phyloP scores from a whole-genome alignment of 2,329 filamentous ascomycete genomes.

The Colletotrichum orchidophilum region DNA sequence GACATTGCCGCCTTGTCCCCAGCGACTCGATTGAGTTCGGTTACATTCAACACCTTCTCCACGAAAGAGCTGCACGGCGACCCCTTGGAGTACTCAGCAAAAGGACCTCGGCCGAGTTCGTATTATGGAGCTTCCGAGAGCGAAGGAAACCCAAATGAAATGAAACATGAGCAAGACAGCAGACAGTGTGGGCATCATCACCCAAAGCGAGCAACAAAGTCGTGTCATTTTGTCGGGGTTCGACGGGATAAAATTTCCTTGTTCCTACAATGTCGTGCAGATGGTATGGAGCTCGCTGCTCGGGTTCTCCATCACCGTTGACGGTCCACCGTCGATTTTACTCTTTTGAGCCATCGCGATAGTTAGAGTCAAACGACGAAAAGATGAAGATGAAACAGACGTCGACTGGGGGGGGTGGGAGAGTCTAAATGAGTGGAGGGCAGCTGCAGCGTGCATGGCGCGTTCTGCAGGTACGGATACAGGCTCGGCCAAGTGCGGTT shows the following conservation, averaged over 20 bases:
- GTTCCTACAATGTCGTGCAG: slow-evolving; percentile 29
- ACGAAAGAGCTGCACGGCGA: not conserved
- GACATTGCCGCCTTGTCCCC: not conserved
- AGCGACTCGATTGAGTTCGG: not conserved
- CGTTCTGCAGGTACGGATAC: slow-evolving; percentile 19
- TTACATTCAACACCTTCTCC: not conserved
- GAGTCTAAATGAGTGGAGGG: slow-evolving; percentile 18
- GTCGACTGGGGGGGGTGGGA: not conserved
- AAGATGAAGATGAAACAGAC: slow-evolving; percentile 25
- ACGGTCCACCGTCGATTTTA: not conserved
- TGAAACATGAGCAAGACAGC: not conserved
- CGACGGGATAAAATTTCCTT: not conserved
- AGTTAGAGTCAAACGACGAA: slow-evolving; percentile 19
- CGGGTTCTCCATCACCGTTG: not conserved
- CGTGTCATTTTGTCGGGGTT: slow-evolving; percentile 6
- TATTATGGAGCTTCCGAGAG: not conserved
- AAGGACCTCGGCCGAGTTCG: slow-evolving; percentile 12
- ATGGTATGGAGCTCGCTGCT: not conserved
- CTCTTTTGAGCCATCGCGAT: slow-evolving; percentile 12
- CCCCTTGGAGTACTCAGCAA: not conserved
- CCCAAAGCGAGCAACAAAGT: not conserved
- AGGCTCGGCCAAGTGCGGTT: slow-evolving; percentile 4
- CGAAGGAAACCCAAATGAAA: not conserved
- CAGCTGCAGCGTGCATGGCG: slow-evolving; percentile 20
- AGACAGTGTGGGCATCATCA: not conserved